Conservation (phyloP, 805 yeast genomes). For the Hanseniaspora guilliermondii region DNA sequence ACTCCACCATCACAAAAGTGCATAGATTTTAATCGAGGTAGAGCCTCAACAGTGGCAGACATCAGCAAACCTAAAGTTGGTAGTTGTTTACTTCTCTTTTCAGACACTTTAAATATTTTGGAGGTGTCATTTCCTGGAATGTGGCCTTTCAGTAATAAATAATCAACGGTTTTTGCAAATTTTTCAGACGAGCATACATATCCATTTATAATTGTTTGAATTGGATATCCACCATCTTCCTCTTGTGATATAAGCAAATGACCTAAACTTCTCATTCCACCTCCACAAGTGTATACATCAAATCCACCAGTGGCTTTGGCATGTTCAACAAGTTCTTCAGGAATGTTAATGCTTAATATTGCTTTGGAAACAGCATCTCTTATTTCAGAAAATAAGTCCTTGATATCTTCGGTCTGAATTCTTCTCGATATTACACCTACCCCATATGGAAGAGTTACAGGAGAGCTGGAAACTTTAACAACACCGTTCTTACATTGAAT, state of each 20-base stretch:
- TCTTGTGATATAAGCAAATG: slow-evolving; percentile 42
- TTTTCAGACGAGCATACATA: slow-evolving; percentile 46
- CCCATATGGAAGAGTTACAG: slow-evolving; percentile 61
- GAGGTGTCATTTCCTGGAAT: slow-evolving; percentile 34
- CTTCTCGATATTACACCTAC: slow-evolving; percentile 55
- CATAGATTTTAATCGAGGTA: slow-evolving; percentile 49
- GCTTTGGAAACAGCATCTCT: slow-evolving; percentile 40
- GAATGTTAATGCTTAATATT: slow-evolving; percentile 39
- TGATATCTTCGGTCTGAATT: slow-evolving; percentile 38
- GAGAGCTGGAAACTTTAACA: slow-evolving; percentile 41
- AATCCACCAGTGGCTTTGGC: slow-evolving; percentile 49
- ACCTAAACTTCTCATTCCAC: slow-evolving; percentile 62
- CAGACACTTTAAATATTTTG: slow-evolving; percentile 51
- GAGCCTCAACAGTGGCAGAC: slow-evolving; percentile 48
- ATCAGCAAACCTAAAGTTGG: slow-evolving; percentile 58
- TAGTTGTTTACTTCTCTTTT: slow-evolving; percentile 50
- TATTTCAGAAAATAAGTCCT: slow-evolving; percentile 42
- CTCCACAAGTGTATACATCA: slow-evolving; percentile 57
- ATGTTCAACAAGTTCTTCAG: slow-evolving; percentile 37
- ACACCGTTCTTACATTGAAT: slow-evolving; percentile 45
- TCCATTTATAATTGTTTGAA: slow-evolving; percentile 60
- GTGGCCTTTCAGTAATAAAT: slow-evolving; percentile 36
- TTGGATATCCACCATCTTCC: slow-evolving; percentile 40
- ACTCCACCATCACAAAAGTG: slow-evolving; percentile 69
- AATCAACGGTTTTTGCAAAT: slow-evolving; percentile 40